Evolutionary conservation across 495 filamentous ascomycete genomes (phyloP).

Genomic region (Podospora didyma): DNA sequence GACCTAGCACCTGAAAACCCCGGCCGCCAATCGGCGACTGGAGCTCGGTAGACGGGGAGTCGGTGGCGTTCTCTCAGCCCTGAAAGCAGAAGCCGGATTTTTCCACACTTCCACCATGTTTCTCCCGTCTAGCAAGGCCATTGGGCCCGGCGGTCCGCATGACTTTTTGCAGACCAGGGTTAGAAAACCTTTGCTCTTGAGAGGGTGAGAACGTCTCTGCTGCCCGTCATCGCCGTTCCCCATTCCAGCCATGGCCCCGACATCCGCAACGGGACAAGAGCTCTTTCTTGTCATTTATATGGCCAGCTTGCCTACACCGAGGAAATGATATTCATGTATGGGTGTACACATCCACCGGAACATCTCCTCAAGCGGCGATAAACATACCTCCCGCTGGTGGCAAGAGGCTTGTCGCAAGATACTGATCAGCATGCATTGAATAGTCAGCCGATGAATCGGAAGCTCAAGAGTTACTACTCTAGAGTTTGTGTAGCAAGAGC

Average conservation of each 20-base stretch:
- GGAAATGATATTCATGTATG: no score
- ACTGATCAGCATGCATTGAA: no score
- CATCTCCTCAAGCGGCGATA: no score
- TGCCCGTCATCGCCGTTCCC: background rate
- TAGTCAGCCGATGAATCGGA: no score
- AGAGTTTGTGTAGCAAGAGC: no score
- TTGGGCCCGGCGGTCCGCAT: slow-evolving; percentile 4
- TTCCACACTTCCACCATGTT: background rate
- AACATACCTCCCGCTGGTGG: no score
- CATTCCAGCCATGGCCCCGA: background rate
- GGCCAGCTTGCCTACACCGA: no score
- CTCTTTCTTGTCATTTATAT: no score
- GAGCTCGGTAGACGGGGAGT: slow-evolving; percentile 3
- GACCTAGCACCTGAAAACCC: background rate
- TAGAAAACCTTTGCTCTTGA: slow-evolving; percentile 1
- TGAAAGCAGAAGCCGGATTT: background rate
- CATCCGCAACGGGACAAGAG: no score
- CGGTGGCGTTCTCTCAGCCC: slow-evolving; percentile 7
- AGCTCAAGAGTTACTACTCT: no score
- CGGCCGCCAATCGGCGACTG: slow-evolving; percentile 9
- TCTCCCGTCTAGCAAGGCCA: background rate
- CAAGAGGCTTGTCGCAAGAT: no score
- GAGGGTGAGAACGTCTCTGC: background rate
- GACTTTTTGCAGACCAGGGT: slow-evolving; percentile 4
- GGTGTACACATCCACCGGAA: no score